Conservation (phyloP, 1,139 yeast genomes). For the Protomyces inouyei region DNA sequence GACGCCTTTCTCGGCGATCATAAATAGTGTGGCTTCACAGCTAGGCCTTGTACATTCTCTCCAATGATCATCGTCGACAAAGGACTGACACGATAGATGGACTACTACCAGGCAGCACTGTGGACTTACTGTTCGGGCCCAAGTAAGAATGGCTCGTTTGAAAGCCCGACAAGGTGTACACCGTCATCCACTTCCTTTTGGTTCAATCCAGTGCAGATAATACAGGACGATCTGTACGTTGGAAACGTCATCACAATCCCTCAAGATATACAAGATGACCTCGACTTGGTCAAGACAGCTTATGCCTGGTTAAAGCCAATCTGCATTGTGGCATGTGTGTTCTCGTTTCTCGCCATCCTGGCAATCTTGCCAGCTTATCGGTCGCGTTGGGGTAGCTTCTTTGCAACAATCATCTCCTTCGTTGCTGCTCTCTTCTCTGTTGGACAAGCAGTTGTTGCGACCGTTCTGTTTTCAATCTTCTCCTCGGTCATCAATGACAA, state of each 20-base stretch:
- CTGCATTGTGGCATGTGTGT: background rate
- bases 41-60: background rate
- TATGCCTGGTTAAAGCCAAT: background rate
- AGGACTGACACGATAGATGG: background rate
- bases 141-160: background rate
- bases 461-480: background rate
- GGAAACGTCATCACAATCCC: background rate
- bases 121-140: background rate
- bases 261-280: background rate
- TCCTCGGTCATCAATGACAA: background rate
- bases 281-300: background rate
- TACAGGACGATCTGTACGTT: background rate
- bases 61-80: background rate
- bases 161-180: background rate
- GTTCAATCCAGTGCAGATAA: constrained; percentile 2
- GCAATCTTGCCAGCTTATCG: background rate
- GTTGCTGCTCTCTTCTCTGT: constrained; percentile 1
- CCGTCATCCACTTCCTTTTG: background rate
- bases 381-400: background rate
- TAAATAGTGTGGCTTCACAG: background rate
- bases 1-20: background rate
- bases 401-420: background rate
- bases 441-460: background rate
- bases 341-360: background rate
- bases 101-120: background rate